Conservation (phyloP, 768 basidiomycete species). For the Pleurotus salmoneostramineus region DNA sequence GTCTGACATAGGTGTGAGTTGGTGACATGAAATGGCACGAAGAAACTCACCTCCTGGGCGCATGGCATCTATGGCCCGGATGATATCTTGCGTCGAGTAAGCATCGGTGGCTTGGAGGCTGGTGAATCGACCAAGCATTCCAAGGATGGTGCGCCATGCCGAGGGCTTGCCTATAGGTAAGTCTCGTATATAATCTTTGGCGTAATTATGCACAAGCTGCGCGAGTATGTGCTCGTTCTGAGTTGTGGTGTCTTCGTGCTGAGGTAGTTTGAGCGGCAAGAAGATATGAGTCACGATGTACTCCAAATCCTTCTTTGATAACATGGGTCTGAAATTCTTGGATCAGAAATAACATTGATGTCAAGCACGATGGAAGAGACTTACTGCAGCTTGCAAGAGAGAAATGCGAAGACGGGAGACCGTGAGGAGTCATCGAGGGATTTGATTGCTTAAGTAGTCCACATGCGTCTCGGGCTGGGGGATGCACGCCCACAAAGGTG, state of each 20-base stretch:
- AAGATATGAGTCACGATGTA: background rate
- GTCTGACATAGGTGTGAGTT: slow-evolving; percentile 24
- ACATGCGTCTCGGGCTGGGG: background rate
- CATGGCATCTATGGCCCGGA: background rate
- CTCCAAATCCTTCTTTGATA: background rate
- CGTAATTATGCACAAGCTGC: background rate
- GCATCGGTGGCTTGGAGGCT: background rate
- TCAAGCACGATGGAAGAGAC: background rate
- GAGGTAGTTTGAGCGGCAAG: background rate
- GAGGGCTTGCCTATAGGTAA: background rate
- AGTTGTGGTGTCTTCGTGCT: background rate
- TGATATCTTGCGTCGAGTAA: background rate
- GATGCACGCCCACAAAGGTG: background rate
- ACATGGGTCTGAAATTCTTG: background rate
- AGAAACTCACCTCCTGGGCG: background rate
- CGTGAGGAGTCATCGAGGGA: background rate
- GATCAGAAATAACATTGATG: background rate
- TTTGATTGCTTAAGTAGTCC: background rate
- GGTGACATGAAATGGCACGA: background rate
- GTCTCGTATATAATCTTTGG: background rate
- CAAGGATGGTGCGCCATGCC: background rate
- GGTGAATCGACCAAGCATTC: background rate
- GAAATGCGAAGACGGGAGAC: background rate
- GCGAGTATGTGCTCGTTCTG: background rate
- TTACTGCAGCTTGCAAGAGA: background rate